Percentiles rank a stretch among this genome's conserved stretches.
These are phyloP conservation scores for Salix koriyanagi DNA, from an alignment of 345 rosid genomes.

Conservation along the genomic window DNA sequence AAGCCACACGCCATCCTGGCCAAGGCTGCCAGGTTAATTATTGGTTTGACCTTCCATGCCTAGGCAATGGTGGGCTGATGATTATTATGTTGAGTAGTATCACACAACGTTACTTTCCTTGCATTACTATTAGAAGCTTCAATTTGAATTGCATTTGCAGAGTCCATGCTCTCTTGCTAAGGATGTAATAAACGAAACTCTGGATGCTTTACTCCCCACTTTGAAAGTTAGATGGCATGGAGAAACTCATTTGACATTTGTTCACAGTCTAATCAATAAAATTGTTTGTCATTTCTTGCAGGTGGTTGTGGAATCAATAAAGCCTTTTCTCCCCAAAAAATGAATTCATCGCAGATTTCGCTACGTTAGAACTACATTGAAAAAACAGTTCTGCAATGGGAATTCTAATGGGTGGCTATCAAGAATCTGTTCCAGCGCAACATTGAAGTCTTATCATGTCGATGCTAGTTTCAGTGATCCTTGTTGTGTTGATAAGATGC, in stretches of 20 bases:
- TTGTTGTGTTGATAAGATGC: not conserved
- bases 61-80: not conserved
- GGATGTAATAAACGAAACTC: not conserved
- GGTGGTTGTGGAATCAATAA: conserved; percentile 29
- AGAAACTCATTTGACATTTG: not conserved
- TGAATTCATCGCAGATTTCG: not conserved
- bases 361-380: not conserved
- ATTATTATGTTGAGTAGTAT: not conserved
- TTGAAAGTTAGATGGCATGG: not conserved
- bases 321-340: conserved; percentile 19
- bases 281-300: conserved; percentile 1
- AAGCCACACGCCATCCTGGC: not conserved
- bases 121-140: not conserved
- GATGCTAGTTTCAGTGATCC: not conserved
- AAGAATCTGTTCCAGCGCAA: not conserved
- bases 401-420: not conserved
- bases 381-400: not conserved
- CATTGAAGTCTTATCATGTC: not conserved
- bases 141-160: not conserved
- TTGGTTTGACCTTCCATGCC: not conserved
- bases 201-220: not conserved
- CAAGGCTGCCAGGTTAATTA: not conserved
- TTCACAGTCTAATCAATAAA: not conserved
- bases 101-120: not conserved
- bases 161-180: not conserved